Evolutionary conservation across 2,329 filamentous ascomycete species (phyloP).

Genomic region (Pyrenophora teres): DNA sequence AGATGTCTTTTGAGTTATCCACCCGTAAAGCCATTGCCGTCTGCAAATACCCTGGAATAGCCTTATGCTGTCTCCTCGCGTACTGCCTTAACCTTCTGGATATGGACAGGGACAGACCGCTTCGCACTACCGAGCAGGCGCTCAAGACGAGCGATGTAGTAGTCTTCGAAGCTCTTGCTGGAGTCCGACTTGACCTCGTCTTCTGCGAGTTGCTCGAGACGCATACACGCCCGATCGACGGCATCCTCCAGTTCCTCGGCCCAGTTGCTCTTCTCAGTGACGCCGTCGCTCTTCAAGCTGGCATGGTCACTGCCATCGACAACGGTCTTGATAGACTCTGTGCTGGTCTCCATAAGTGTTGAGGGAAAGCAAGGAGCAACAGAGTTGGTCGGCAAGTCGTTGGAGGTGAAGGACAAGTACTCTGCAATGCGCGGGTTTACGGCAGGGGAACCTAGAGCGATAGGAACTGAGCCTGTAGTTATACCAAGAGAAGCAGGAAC

Average conservation of each 20-base stretch:
- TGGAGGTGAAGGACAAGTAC: conserved; percentile 35
- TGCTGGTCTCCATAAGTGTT: conserved; percentile 18
- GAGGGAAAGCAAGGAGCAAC: conserved; percentile 22
- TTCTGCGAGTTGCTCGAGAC: conserved; percentile 41
- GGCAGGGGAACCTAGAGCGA: conserved; percentile 33
- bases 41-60: background rate
- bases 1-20: background rate
- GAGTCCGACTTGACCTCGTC: conserved; percentile 31
- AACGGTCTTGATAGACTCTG: conserved; percentile 10
- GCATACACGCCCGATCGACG: conserved; percentile 27
- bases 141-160: conserved; percentile 33
- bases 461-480: conserved; percentile 25
- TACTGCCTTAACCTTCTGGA: conserved; percentile 11
- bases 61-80: background rate
- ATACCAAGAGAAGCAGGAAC: conserved; percentile 5
- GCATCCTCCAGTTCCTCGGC: conserved; percentile 37
- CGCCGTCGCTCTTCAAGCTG: conserved; percentile 31
- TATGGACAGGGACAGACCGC: conserved; percentile 24
- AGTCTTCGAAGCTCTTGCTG: conserved; percentile 26
- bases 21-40: background rate
- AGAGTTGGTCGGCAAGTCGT: conserved; percentile 30
- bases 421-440: conserved; percentile 37
- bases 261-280: conserved; percentile 44
- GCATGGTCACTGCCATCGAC: conserved; percentile 14
- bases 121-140: conserved; percentile 24